Conservation (phyloP, 1,139 yeast species). For the Yamadazyma atlantica region DNA sequence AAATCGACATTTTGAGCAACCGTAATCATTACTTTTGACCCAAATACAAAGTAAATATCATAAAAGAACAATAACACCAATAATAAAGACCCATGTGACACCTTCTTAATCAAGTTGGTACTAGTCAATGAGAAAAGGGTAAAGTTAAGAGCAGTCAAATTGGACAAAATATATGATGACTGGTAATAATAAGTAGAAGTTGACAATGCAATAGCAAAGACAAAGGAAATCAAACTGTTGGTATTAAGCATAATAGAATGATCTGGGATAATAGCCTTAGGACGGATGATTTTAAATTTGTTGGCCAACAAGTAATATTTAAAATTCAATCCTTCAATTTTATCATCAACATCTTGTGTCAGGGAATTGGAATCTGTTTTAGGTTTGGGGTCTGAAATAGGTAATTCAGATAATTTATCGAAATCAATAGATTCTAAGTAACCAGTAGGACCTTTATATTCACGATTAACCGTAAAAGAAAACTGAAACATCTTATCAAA, state of each 20-base stretch:
- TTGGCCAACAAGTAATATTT: conserved; percentile 1
- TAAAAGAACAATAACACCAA: conserved; percentile 45
- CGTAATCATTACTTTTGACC: conserved; percentile 58
- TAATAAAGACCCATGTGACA: conserved; percentile 1
- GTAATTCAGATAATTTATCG: conserved; percentile 12
- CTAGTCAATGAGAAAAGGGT: conserved; percentile 17
- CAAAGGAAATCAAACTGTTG: conserved; percentile 26
- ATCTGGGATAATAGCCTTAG: conserved; percentile 20
- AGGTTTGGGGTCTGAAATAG: not conserved
- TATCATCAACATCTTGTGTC: conserved; percentile 4
- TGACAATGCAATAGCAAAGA: conserved; percentile 18
- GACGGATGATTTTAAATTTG: conserved; percentile 14
- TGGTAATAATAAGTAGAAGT: conserved; percentile 20
- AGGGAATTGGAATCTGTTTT: not conserved
- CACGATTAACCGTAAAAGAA: conserved; percentile 5
- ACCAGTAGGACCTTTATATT: conserved; percentile 8
- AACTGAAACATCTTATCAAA: not conserved
- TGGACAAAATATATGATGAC: conserved; percentile 23
- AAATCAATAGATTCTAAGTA: conserved; percentile 10
- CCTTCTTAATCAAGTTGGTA: not conserved
- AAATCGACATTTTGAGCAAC: conserved; percentile 59
- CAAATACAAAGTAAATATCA: conserved; percentile 68
- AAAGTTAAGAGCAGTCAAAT: conserved; percentile 33
- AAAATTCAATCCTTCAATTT: conserved; percentile 2
- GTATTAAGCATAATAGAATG: conserved; percentile 27